Evolutionary conservation across 1,139 yeast species (phyloP).

Genomic region (Saccharomyces hybrid): DNA sequence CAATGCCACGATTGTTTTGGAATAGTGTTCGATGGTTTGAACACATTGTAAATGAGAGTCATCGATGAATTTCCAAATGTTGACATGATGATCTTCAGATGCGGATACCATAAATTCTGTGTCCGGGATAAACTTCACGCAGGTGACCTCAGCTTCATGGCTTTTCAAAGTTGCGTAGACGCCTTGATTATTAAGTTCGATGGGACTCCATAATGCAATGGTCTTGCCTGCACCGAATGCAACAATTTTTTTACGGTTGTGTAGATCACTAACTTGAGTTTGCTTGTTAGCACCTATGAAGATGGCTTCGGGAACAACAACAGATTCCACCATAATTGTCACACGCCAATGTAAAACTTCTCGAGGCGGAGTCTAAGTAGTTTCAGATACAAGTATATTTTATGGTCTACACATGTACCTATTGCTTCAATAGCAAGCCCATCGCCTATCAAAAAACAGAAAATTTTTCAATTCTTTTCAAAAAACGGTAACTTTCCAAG

Average conservation of each 20-base stretch:
- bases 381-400: background rate
- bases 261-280: constrained; percentile 57
- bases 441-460: background rate
- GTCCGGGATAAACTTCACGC: constrained; percentile 49
- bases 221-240: constrained; percentile 74
- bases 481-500: background rate
- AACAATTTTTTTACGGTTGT: constrained; percentile 35
- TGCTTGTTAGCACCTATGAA: constrained; percentile 78
- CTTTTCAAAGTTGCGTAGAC: constrained; percentile 49
- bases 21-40: constrained; percentile 38
- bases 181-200: constrained; percentile 38
- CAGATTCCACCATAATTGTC: constrained; percentile 6
- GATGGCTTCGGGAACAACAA: constrained; percentile 41
- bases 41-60: constrained; percentile 21
- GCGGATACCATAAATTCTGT: constrained; percentile 48
- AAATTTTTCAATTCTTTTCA: background rate
- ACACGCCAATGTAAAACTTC: background rate
- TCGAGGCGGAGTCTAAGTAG: background rate
- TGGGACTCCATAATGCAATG: constrained; percentile 71
- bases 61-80: constrained; percentile 46
- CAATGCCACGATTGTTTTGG: constrained; percentile 45
- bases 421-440: background rate
- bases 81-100: constrained; percentile 56
- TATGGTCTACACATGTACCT: background rate
- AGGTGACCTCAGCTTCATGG: constrained; percentile 51